Evolutionary conservation across 257 asterid species (phyloP).

Genomic region (Solanum boliviense): DNA sequence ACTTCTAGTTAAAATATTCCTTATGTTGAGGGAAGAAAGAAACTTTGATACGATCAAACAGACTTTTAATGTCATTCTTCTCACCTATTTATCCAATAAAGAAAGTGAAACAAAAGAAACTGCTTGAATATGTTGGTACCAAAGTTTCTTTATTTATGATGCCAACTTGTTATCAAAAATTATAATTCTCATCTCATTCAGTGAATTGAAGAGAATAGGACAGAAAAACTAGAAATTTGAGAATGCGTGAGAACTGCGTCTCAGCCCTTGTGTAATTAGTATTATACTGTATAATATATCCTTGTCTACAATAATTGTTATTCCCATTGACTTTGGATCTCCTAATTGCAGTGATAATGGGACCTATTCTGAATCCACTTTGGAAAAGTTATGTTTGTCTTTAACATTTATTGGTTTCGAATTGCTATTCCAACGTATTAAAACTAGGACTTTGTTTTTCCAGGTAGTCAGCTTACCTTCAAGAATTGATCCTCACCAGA

Average conservation of each 20-base stretch:
- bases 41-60: background rate
- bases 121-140: background rate
- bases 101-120: background rate
- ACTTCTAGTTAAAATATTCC: background rate
- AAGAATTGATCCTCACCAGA: slow-evolving; percentile 90
- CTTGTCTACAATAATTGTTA: background rate
- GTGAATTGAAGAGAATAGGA: background rate
- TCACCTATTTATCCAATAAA: background rate
- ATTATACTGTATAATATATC: background rate
- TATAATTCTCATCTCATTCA: background rate
- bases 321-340: background rate
- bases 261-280: background rate
- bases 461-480: slow-evolving; percentile 88
- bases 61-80: background rate
- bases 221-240: background rate
- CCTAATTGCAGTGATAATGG: background rate
- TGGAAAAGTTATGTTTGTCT: background rate
- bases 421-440: background rate
- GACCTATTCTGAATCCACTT: background rate
- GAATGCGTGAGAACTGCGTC: background rate
- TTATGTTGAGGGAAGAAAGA: background rate
- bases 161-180: background rate
- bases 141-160: background rate
- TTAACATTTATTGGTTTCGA: background rate
- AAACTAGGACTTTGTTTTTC: background rate